A percentile compares a stretch with the other conserved stretches of the same genome.
Conservation (phyloP, 2,329 filamentous ascomycete species). For the Colletotrichum cereale region DNA sequence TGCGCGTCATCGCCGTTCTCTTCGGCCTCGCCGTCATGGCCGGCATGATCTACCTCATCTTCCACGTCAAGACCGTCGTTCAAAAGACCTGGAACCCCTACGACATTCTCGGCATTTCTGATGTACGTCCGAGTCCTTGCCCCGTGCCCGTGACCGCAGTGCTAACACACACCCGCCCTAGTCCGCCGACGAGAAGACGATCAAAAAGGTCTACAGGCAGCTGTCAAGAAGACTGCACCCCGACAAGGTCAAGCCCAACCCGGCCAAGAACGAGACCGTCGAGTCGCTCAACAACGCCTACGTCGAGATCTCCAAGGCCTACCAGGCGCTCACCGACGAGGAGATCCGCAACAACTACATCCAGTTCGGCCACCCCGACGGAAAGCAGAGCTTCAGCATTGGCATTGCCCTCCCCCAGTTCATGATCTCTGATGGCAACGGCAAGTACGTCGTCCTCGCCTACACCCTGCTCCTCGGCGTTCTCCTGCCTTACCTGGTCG, state of each 20-base stretch:
- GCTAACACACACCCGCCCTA: slow-evolving; percentile 29
- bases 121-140: slow-evolving; percentile 64
- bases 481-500: slow-evolving; percentile 90
- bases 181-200: slow-evolving; percentile 88
- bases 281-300: slow-evolving; percentile 89
- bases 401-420: slow-evolving; percentile 95
- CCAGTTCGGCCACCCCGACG: slow-evolving; percentile 95
- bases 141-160: slow-evolving; percentile 1
- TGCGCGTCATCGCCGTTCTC: slow-evolving; percentile 82
- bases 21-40: slow-evolving; percentile 86
- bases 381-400: slow-evolving; percentile 98
- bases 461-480: slow-evolving; percentile 92
- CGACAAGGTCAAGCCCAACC: slow-evolving; percentile 89
- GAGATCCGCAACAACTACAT: slow-evolving; percentile 97
- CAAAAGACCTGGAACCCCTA: slow-evolving; percentile 97
- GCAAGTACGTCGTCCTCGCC: slow-evolving; percentile 92
- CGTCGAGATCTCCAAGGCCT: slow-evolving; percentile 96
- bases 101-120: slow-evolving; percentile 88
- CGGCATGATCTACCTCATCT: slow-evolving; percentile 92
- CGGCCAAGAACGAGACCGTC: slow-evolving; percentile 87
- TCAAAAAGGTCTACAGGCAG: slow-evolving; percentile 90
- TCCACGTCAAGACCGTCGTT: slow-evolving; percentile 77
- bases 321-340: slow-evolving; percentile 97
- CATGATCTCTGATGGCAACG: slow-evolving; percentile 92
- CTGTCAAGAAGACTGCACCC: slow-evolving; percentile 91